Evolutionary conservation across 371 early-diverging fungal species (phyloP).

Genomic region (Haplosporangium sp.): DNA sequence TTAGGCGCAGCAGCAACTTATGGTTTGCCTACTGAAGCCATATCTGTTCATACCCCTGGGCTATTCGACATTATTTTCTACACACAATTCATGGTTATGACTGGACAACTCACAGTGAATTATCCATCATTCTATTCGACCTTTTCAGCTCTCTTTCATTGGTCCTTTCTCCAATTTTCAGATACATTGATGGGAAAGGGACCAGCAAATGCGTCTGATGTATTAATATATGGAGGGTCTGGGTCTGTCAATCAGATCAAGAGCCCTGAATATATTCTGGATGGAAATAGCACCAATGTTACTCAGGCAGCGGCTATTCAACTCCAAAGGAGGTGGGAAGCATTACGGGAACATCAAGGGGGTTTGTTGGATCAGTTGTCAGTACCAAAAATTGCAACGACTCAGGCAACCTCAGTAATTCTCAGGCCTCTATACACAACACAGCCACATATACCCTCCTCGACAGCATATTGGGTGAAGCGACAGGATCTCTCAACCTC

Average conservation of each 20-base stretch:
- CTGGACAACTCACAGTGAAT: slow-evolving; percentile 61
- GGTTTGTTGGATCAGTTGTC: neutral
- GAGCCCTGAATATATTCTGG: neutral
- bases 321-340: neutral
- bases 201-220: slow-evolving; percentile 39
- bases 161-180: slow-evolving; percentile 60
- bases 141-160: slow-evolving; percentile 66
- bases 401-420: neutral
- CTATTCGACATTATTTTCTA: slow-evolving; percentile 66
- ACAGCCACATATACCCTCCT: neutral
- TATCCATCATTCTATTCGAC: slow-evolving; percentile 66
- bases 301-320: neutral
- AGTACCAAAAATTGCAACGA: slow-evolving; percentile 8
- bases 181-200: slow-evolving; percentile 34
- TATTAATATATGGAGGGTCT: slow-evolving; percentile 33
- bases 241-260: slow-evolving; percentile 45
- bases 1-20: slow-evolving; percentile 66
- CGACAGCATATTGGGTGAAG: slow-evolving; percentile 5
- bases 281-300: neutral
- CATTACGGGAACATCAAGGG: neutral
- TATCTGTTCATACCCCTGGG: slow-evolving; percentile 65
- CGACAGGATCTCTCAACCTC: slow-evolving; percentile 9
- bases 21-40: slow-evolving; percentile 61
- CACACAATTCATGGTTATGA: slow-evolving; percentile 64
- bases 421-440: neutral